Evolutionary conservation across 345 rosid genomes (phyloP), one percentile per base, ranked within the genome.

Genomic region (Gynandropsis gynandra): DNA sequence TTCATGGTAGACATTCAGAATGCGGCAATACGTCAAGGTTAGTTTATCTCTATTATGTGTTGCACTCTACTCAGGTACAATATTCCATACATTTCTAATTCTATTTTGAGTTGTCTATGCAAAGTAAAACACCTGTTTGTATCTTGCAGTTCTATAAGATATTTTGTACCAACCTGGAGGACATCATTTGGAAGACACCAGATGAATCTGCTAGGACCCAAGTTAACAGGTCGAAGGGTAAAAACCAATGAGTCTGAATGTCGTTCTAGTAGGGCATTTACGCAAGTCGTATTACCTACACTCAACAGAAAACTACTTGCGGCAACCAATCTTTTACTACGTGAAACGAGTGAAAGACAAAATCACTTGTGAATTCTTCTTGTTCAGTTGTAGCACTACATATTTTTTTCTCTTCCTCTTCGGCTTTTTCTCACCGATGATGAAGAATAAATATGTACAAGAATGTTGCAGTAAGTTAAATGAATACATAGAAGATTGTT

Each of bases 111-210:
- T n/a, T n/a, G n/a, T n/a, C n/a, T n/a, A n/a, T 35, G 17, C 15
- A 45, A 15, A 48, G 21, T 3, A 41, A 10, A 15, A n/a, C 1
- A 8, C 19, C 7, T 12, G 36, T 51, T 27, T 36, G 10, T 42
- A 6, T 42, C 10, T 21, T 62, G 71, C 87, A 83, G 93, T 83
- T 83, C 39, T 83, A 83, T 81, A 74, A 76, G 76, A 74, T 63
- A 50, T 83, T 83, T 42, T 80, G 73, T 56, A 18, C 76, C 75
- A 80, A 83, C 56, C 87, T 80, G 7, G 87, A 78, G 7, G 87
- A 83, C 58, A 76, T 83, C 56, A 83, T 83, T 56, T 80, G 93
- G 93, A 83, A 72, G 56, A 85, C 81, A 15, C 78, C 78, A 11
- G 53, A 45, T 7, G 93, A 83, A 61, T 66, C 80, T 4, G 63